Evolutionary conservation across 129 eudicot species (phyloP).

Genomic region (Lonicera japonica): DNA sequence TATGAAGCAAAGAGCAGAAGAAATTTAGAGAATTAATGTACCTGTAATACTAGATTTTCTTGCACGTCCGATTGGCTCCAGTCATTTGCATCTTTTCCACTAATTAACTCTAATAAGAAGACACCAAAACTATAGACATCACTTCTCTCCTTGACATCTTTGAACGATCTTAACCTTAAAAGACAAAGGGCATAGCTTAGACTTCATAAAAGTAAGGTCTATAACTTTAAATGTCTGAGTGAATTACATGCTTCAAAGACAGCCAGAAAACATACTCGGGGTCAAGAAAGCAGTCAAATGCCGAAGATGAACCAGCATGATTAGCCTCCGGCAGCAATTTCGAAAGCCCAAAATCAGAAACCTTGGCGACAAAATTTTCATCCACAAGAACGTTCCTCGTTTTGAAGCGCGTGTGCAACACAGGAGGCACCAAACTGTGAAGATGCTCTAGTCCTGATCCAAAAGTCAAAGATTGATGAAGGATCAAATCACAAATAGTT

Average conservation of each 20-base stretch:
- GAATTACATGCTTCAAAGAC: neutral
- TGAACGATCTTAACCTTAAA: slow-evolving; percentile 12
- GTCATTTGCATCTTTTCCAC: slow-evolving; percentile 10
- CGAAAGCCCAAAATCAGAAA: slow-evolving; percentile 14
- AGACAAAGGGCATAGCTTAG: neutral
- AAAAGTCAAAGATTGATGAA: neutral
- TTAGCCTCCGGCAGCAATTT: neutral
- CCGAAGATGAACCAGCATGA: slow-evolving; percentile 5
- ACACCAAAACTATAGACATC: slow-evolving; percentile 19
- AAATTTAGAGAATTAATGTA: neutral
- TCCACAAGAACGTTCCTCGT: slow-evolving; percentile 16
- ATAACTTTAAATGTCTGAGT: neutral
- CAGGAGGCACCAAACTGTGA: slow-evolving; percentile 13
- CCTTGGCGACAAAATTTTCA: slow-evolving; percentile 14
- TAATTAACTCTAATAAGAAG: slow-evolving; percentile 13
- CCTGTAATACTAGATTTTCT: neutral
- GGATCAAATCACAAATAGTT: neutral
- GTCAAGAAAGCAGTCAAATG: slow-evolving; percentile 14
- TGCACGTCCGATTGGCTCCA: neutral
- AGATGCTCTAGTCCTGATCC: slow-evolving; percentile 17
- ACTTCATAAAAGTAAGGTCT: neutral
- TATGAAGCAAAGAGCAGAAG: no score
- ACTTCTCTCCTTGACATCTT: slow-evolving; percentile 7
- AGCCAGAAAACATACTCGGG: slow-evolving; percentile 14
- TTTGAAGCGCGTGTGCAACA: slow-evolving; percentile 12